Conservation (phyloP, 2,329 filamentous ascomycete species). For the Paecilomyces fulvus region DNA sequence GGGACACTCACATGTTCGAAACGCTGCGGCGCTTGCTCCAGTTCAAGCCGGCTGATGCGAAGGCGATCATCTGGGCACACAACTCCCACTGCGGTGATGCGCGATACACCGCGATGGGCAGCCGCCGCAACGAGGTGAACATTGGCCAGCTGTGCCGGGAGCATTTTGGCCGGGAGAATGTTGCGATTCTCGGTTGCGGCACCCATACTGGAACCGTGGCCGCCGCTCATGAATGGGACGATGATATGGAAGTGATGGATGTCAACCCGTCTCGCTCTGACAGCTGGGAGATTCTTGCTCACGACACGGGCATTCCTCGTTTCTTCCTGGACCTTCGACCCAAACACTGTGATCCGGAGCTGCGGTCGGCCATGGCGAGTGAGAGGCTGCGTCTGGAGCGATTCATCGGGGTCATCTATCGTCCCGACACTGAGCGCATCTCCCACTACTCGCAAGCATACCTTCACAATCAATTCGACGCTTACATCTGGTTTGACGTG, state of each 20-base stretch:
- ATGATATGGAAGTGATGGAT: conserved; percentile 43
- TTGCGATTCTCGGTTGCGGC: conserved; percentile 40
- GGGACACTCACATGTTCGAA: conserved; percentile 46
- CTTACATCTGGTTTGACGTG: conserved; percentile 43
- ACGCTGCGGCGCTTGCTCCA: conserved; percentile 39
- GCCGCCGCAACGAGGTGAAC: conserved; percentile 38
- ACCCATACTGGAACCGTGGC: conserved; percentile 46
- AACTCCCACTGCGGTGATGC: conserved; percentile 48
- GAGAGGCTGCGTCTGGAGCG: conserved; percentile 36
- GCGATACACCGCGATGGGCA: conserved; percentile 43
- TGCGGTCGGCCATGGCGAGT: conserved; percentile 29
- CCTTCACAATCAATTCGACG: conserved; percentile 43
- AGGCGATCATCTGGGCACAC: conserved; percentile 48
- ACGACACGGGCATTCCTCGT: conserved; percentile 36
- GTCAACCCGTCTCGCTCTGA: conserved; percentile 38
- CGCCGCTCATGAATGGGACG: conserved; percentile 44
- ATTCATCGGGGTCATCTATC: conserved; percentile 48
- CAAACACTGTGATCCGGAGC: conserved; percentile 22
- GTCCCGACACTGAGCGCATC: conserved; percentile 40
- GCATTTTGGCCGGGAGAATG: conserved; percentile 31
- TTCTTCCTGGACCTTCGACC: conserved; percentile 42
- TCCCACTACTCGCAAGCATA: conserved; percentile 43
- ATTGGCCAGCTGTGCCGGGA: conserved; percentile 48
- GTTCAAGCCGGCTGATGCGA: conserved; percentile 29
- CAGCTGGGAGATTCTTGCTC: conserved; percentile 44